Conservation (phyloP, 768 basidiomycete genomes). For the Baorangia bicolor region DNA sequence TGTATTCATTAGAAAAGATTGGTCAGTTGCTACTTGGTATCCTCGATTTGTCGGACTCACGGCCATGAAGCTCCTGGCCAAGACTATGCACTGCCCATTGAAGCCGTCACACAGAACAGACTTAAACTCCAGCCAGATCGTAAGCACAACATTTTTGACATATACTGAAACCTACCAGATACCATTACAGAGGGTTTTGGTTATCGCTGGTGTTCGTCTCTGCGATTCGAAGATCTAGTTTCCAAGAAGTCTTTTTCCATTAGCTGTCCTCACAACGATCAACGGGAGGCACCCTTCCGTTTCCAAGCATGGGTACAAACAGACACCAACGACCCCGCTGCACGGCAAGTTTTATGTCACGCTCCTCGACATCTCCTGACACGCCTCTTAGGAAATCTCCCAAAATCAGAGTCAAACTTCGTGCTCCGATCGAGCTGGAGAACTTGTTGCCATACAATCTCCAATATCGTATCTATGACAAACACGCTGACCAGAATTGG, state of each 20-base stretch:
- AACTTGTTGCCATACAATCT: conserved; percentile 93
- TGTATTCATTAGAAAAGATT: conserved; percentile 81
- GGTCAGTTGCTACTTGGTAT: conserved; percentile 38
- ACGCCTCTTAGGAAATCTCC: conserved; percentile 66
- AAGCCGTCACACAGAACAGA: conserved; percentile 77
- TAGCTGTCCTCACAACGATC: conserved; percentile 79
- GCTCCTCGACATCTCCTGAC: conserved; percentile 2
- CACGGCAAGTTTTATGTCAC: conserved; percentile 45
- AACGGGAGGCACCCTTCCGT: conserved; percentile 85
- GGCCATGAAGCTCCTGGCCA: conserved; percentile 79
- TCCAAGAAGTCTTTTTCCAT: conserved; percentile 68
- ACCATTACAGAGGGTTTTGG: conserved; percentile 81
- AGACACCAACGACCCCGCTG: conserved; percentile 53
- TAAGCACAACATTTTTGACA: conserved; percentile 39
- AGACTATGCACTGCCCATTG: conserved; percentile 87
- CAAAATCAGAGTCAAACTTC: conserved; percentile 78
- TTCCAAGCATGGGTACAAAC: conserved; percentile 91
- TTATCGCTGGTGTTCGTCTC: conserved; percentile 87
- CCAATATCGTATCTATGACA: conserved; percentile 96
- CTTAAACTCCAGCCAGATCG: conserved; percentile 91
- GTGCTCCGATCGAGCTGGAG: conserved; percentile 93
- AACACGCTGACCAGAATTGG: conserved; percentile 92
- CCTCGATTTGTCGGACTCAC: conserved; percentile 44
- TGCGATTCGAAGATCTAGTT: conserved; percentile 88
- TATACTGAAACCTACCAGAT: conserved; percentile 1